These are phyloP conservation scores for Nemania serpens DNA, from an alignment of 2,329 filamentous ascomycete genomes.

Conservation along the genomic window DNA sequence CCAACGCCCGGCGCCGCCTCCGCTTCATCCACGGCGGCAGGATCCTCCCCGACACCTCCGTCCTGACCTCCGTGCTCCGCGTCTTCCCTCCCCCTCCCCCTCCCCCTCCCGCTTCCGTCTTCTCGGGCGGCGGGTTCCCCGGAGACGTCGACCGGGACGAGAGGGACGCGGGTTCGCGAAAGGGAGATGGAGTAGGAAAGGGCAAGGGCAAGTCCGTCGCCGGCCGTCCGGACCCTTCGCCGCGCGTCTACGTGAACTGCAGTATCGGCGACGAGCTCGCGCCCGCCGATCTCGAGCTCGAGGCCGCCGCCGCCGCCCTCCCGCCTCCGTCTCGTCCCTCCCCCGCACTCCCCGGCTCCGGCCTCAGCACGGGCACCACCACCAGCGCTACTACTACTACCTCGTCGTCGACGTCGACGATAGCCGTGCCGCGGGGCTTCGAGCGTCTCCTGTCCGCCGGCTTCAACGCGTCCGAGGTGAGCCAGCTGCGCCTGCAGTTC, in stretches of 20 bases:
- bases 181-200: constrained; percentile 37
- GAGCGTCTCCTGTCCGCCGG: constrained; percentile 81
- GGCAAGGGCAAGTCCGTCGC: constrained; percentile 72
- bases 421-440: constrained; percentile 74
- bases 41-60: constrained; percentile 74
- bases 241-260: constrained; percentile 87
- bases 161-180: background rate
- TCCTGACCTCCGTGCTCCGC: constrained; percentile 71
- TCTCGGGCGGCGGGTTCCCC: too few species aligned
- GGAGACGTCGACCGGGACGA: background rate
- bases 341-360: background rate
- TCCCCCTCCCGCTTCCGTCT: constrained; percentile 22
- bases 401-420: constrained; percentile 45
- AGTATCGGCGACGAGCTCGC: constrained; percentile 81
- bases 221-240: constrained; percentile 49
- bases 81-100: constrained; percentile 61
- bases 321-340: constrained; percentile 22
- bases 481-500: constrained; percentile 86
- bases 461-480: constrained; percentile 82
- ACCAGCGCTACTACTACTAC: constrained; percentile 32
- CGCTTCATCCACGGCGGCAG: constrained; percentile 90
- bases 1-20: constrained; percentile 70
- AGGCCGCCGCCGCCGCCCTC: constrained; percentile 53
- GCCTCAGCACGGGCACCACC: background rate
- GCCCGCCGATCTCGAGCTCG: constrained; percentile 68